Evolutionary conservation across 495 filamentous ascomycete species (phyloP).

Genomic region (Patellaria atrata): DNA sequence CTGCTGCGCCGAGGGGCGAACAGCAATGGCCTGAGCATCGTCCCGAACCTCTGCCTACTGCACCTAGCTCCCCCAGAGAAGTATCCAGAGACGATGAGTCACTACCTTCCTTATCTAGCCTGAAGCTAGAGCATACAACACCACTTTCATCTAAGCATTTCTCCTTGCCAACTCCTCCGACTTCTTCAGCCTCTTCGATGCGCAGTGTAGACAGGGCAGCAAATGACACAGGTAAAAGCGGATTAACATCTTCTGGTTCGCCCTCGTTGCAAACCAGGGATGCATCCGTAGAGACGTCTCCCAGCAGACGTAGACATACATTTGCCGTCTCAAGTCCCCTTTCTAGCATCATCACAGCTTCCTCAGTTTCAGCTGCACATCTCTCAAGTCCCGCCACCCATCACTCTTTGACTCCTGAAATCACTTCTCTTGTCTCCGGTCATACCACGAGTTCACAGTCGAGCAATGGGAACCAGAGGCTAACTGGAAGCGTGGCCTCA

Average conservation of each 20-base stretch:
- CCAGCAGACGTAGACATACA: constrained; percentile 31
- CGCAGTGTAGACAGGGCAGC: constrained; percentile 8
- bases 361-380: constrained; percentile 52
- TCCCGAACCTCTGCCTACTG: constrained; percentile 10
- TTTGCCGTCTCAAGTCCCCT: constrained; percentile 42
- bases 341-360: constrained; percentile 50
- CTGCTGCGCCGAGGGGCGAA: constrained; percentile 5
- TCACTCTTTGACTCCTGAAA: constrained; percentile 37
- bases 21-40: constrained; percentile 8
- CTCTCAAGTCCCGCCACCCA: constrained; percentile 58
- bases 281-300: constrained; percentile 5
- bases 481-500: constrained; percentile 61
- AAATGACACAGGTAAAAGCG: no score
- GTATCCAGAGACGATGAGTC: constrained; percentile 7
- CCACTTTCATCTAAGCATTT: constrained; percentile 6
- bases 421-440: constrained; percentile 30
- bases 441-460: constrained; percentile 36
- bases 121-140: not conserved
- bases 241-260: constrained; percentile 5
- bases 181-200: constrained; percentile 17
- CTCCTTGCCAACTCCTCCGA: constrained; percentile 21
- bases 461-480: constrained; percentile 61
- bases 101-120: constrained; percentile 18
- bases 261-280: constrained; percentile 9
- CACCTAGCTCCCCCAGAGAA: constrained; percentile 11